phyloP scores from a whole-genome alignment of 129 eudicot genomes.

The Tagetes patula region DNA sequence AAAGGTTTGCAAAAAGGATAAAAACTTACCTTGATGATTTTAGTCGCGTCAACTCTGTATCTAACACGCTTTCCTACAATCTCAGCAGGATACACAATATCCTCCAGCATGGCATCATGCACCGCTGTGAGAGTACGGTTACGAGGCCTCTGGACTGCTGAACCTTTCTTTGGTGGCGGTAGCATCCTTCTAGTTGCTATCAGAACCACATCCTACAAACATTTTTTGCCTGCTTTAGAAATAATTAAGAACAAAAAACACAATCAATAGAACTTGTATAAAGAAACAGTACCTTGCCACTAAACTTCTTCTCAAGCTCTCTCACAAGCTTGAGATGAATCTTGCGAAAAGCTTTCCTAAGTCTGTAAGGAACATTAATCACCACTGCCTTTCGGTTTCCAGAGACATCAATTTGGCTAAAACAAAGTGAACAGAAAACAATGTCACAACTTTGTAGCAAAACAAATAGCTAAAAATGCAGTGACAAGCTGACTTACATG shows the following conservation, averaged over 20 bases:
- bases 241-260: background rate
- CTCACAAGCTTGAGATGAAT: conserved; percentile 81
- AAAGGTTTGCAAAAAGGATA: background rate
- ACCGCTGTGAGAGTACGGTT: conserved; percentile 69
- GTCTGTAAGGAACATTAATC: conserved; percentile 79
- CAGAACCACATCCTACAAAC: conserved; percentile 60
- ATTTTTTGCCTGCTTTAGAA: background rate
- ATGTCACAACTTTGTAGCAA: background rate
- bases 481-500: conserved; percentile 25
- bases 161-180: conserved; percentile 77
- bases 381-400: conserved; percentile 78
- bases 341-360: conserved; percentile 90
- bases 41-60: conserved; percentile 63
- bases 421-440: conserved; percentile 7
- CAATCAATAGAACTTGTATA: background rate
- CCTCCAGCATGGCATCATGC: conserved; percentile 68
- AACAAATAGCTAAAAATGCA: background rate
- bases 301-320: conserved; percentile 94
- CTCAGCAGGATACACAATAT: conserved; percentile 66
- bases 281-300: conserved; percentile 62
- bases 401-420: conserved; percentile 80
- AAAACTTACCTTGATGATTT: conserved; percentile 58
- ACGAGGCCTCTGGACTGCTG: conserved; percentile 66
- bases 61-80: conserved; percentile 71
- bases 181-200: conserved; percentile 68